phyloP scores from a whole-genome alignment of 441 rosid species.

The Jatropha multifida region DNA sequence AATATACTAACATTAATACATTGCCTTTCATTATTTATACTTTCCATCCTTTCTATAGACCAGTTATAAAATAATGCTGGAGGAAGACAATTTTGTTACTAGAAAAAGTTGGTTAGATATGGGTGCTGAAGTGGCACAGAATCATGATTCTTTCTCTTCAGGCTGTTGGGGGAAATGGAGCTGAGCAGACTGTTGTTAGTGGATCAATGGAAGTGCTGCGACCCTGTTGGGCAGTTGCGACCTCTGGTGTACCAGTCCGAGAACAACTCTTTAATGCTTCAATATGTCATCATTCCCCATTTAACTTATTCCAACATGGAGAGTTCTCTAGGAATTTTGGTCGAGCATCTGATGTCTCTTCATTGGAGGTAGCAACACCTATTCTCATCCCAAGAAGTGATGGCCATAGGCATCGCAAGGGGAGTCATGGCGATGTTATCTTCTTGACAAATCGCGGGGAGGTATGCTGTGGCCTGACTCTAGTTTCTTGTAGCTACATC shows the following conservation, averaged over 20 bases:
- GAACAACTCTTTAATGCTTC: slow-evolving; percentile 98
- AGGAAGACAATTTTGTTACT: background rate
- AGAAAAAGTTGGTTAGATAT: slow-evolving; percentile 10
- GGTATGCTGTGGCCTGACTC: slow-evolving; percentile 45
- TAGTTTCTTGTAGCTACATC: background rate
- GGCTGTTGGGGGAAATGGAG: slow-evolving; percentile 98
- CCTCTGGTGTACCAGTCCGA: slow-evolving; percentile 93
- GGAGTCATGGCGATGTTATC: slow-evolving; percentile 93
- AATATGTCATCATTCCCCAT: slow-evolving; percentile 80
- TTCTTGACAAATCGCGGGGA: slow-evolving; percentile 97
- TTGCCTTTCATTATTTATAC: background rate
- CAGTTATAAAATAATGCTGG: background rate
- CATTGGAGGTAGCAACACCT: slow-evolving; percentile 93
- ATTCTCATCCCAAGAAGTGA: slow-evolving; percentile 85
- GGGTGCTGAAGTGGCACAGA: slow-evolving; percentile 15
- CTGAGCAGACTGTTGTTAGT: slow-evolving; percentile 87
- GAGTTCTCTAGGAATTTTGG: slow-evolving; percentile 73
- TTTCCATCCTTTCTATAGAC: background rate
- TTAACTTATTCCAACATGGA: slow-evolving; percentile 82
- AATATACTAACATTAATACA: background rate
- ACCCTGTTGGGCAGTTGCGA: slow-evolving; percentile 99
- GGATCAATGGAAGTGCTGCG: slow-evolving; percentile 94
- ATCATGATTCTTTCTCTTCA: slow-evolving; percentile 34
- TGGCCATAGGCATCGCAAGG: slow-evolving; percentile 80
- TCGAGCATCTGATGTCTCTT: slow-evolving; percentile 55